Evolutionary conservation across 2,329 filamentous ascomycete genomes (phyloP), one percentile per base, ranked within the genome.

Genomic region (Rhinocladiella mackenziei): DNA sequence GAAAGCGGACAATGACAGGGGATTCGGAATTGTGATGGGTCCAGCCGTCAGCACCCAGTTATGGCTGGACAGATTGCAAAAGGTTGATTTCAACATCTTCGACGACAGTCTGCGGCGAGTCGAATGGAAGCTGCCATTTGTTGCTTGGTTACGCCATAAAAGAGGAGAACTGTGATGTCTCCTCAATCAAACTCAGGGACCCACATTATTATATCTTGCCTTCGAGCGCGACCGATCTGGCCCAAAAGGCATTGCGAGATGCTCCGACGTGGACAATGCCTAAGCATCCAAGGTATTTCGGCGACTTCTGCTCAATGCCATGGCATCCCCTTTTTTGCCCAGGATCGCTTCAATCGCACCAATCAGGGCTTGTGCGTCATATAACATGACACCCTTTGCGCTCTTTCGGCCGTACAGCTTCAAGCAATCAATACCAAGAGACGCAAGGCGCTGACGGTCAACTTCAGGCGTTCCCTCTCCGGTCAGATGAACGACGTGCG

Each of bases 91-190:
- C 62, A 84, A 98, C 63, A 56, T 97, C 68, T 81, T 85, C 67
- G 58, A 81, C 71, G 62, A 80, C 49, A 73, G 77, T 45, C 60
- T 86, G 34, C 69, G 81, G 63, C 65, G 78, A 62, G 74, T 75
- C 31, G 80, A 84, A 53, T 97, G 92, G 92, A 89, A 80, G 60
- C 65, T 97, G 50, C 89, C 92, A 0, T 95, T 86, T 81, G 85
- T 78, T 50, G 75, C 80, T 19, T 85, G 81, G 56, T 76, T 75
- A 73, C 77, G 76, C 2, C 81, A 74, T 56, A 73, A 66, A 43
- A 68, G 73, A 35, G 71, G 73, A 56, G 71, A 64, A 45, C 61
- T 84, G 50, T 78, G 38, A 51, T 11, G 13, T 29, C 18, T 19
- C 17, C 8, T 9, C 29, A 25, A 32, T 31, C 17, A 19, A 8